Percentiles rank a stretch among this genome's conserved stretches.
phyloP scores from a whole-genome alignment of 2,329 filamentous ascomycete species.

The Paecilomyces variotii region DNA sequence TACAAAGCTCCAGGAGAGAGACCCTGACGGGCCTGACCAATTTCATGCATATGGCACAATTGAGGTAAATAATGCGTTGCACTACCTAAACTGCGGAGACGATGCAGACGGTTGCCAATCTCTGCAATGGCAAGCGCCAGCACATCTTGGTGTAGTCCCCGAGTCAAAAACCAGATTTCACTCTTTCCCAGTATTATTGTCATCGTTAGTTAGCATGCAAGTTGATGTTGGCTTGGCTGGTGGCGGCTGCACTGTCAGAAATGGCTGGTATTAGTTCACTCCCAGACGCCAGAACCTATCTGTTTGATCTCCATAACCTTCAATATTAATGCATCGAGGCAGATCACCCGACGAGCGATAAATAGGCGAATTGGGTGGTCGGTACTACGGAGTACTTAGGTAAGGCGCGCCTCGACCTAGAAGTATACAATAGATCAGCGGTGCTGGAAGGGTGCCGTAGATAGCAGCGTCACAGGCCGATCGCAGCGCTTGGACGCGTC shows the following conservation, averaged over 20 bases:
- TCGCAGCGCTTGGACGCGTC: background rate
- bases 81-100: background rate
- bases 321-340: background rate
- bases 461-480: background rate
- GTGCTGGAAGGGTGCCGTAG: background rate
- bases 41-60: background rate
- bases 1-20: background rate
- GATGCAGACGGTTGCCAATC: background rate
- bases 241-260: background rate
- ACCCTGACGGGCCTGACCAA: background rate
- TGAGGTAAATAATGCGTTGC: background rate
- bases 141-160: background rate
- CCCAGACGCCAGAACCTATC: background rate
- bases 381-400: background rate
- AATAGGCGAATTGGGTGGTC: background rate
- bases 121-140: background rate
- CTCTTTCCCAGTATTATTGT: background rate
- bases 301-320: background rate
- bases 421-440: background rate
- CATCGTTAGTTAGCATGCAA: background rate
- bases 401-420: background rate
- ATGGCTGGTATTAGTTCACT: background rate
- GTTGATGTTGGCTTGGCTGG: background rate
- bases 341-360: background rate
- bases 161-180: background rate